Evolutionary conservation across 1,284 basidiomycete genomes (phyloP), one percentile per base, ranked within the genome.

Genomic region (Lentinula novae-zelandiae): DNA sequence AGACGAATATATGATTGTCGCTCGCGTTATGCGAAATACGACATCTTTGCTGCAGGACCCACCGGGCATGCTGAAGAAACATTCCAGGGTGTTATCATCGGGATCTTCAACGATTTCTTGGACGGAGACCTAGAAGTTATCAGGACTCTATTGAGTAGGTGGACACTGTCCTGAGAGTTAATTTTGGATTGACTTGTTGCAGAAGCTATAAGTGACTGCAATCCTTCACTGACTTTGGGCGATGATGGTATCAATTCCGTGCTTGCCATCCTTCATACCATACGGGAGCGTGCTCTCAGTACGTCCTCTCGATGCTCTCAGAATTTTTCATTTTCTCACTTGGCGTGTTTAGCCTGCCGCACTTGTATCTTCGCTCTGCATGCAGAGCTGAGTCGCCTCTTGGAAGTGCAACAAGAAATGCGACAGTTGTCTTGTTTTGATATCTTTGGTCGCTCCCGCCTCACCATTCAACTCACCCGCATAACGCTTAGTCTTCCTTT

Each of bases 91-190:
- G 90, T 92, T 7, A 76, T 94, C 38, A 72, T 92, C 52, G 82
- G 85, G 36, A 85, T 92, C 8, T 84, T 93, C 68, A 87, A 85
- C 67, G 92, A 95, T 68, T 92, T 93, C 65, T 73, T 94, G 58
- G 87, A 93, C 62, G 92, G 91, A 6, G 92, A 94, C 71, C 77
- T 94, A 40, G 90, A 93, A 70, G 84, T 92, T 71, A 86, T 93
- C 66, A 82, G 87, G 62, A 85, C 84, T 0, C 72, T 93, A 38
- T 79, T 93, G 44, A 84, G 89, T 90, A 66, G 63, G 86, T 79
- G n/a, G 12, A n/a, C 48, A 46, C n/a, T 20, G 17, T 22, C 39
- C 38, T 38, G 36, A 44, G 31, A 12, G 34, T 38, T n/a, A 20
- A 10, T 4, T 20, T 54, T 48, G 42, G 33, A 20, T 20, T 20